Conservation (phyloP, 768 basidiomycete species). For the Amanita pseudoporphyria region DNA sequence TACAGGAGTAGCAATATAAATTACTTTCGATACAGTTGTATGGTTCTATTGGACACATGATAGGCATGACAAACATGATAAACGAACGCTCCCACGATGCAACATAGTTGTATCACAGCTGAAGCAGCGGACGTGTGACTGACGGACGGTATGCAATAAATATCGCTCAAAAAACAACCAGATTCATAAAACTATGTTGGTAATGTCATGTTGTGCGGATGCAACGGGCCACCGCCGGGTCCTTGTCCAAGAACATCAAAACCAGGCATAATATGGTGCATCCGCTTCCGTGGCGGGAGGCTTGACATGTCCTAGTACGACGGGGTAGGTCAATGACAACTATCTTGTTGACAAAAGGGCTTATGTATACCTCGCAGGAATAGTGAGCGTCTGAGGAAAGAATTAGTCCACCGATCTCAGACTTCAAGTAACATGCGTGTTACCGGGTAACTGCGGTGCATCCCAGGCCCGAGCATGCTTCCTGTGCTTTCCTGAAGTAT, state of each 20-base stretch:
- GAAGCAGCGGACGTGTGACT: not conserved
- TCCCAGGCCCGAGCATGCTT: slow-evolving; percentile 63
- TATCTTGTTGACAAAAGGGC: slow-evolving; percentile 1
- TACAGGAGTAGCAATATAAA: not conserved
- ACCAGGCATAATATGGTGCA: slow-evolving; percentile 54
- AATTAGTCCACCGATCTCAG: slow-evolving; percentile 4
- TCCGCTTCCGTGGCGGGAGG: slow-evolving; percentile 52
- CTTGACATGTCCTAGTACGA: slow-evolving; percentile 38
- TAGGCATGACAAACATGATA: not conserved
- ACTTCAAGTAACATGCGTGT: slow-evolving; percentile 5
- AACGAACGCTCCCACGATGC: not conserved
- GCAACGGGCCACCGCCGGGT: slow-evolving; percentile 32
- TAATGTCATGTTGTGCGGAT: slow-evolving; percentile 45
- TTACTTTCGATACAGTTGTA: not conserved
- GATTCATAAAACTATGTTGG: slow-evolving; percentile 30
- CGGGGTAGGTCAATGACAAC: slow-evolving; percentile 10
- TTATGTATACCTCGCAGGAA: slow-evolving; percentile 38
- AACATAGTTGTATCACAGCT: not conserved
- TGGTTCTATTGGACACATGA: slow-evolving; percentile 1
- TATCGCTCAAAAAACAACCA: not conserved
- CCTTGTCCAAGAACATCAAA: slow-evolving; percentile 39
- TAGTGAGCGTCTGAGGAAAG: slow-evolving; percentile 29
- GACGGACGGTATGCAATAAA: slow-evolving; percentile 9
- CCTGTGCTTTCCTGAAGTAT: slow-evolving; percentile 29
- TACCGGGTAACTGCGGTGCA: slow-evolving; percentile 34